Evolutionary conservation across 1,284 basidiomycete genomes (phyloP).

Genomic region (Tilletia caries): DNA sequence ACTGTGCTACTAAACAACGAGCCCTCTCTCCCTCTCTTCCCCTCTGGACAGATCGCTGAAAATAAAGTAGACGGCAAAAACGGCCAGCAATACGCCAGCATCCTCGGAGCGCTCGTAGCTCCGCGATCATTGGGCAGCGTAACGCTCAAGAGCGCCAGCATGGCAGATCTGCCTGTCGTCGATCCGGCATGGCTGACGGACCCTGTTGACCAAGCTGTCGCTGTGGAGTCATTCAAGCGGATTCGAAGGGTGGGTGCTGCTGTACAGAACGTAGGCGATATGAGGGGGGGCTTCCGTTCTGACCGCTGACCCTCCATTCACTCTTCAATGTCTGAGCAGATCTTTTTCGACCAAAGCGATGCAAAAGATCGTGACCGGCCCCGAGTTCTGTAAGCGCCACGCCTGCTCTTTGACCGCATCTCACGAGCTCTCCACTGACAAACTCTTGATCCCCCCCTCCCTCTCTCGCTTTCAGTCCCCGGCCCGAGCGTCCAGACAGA

Average conservation of each 20-base stretch:
- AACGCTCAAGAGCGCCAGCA: slow-evolving; percentile 51
- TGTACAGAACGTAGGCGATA: background rate
- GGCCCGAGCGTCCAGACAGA: slow-evolving; percentile 50
- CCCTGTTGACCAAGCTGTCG: slow-evolving; percentile 51
- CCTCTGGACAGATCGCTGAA: slow-evolving; percentile 7
- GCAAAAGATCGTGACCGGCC: slow-evolving; percentile 49
- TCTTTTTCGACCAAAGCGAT: slow-evolving; percentile 52
- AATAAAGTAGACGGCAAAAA: slow-evolving; percentile 26
- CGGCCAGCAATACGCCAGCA: slow-evolving; percentile 24
- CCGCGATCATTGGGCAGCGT: slow-evolving; percentile 54
- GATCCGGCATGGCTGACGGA: slow-evolving; percentile 52
- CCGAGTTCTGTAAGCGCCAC: slow-evolving; percentile 44
- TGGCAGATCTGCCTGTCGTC: slow-evolving; percentile 56
- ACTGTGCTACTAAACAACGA: background rate
- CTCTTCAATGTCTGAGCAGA: slow-evolving; percentile 18
- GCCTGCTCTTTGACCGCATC: too few species aligned
- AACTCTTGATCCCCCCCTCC: too few species aligned
- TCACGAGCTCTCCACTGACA: background rate
- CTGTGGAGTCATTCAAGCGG: slow-evolving; percentile 30
- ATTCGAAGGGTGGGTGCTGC: slow-evolving; percentile 15
- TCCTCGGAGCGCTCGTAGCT: slow-evolving; percentile 35
- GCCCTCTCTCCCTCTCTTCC: background rate
- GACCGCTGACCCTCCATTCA: slow-evolving; percentile 33
- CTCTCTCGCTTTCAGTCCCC: slow-evolving; percentile 41
- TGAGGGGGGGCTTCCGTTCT: slow-evolving; percentile 32